Base-by-base conservation (phyloP, 1,284 basidiomycete species). In the Cryptococcus floricola region DNA sequence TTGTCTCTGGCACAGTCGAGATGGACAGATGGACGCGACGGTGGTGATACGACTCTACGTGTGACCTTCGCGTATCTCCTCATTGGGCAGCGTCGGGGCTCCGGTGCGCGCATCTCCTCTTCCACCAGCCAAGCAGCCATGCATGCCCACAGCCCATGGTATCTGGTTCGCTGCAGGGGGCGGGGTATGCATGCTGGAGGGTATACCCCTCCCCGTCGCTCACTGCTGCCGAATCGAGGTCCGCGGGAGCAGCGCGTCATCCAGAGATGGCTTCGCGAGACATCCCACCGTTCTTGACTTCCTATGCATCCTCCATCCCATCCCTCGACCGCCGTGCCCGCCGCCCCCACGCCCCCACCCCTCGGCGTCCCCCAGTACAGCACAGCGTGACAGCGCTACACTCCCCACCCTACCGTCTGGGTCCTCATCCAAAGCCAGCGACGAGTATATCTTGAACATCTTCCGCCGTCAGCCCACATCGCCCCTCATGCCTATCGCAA, bases 401-500 rank as follows among this genome's bases (percentile, higher is more conserved):
- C 18, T 44, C 42, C 12, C 42, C 14, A 44, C 18, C 42, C 42
- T 18, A 25, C 48, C 48, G 48, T 31, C 18, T 16, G 44, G 44
- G 44, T 49, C 48, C 19, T 25, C 9, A 23, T 27, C 9, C 23
- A 18, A 48, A 12, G 28, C 18, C 14, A 12, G 23, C 23, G 23
- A 23, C 23, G 23, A 23, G 23, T 18, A 46, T 28, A n/a, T 28
- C 46, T 9, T 13, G n/a, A 28, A 49, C 16, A 8, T 31, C 34
- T 12, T 18, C 48, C 19, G n/a, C 38, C n/a, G 4, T 38, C 27
- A 38, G 6, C 47, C 34, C 27, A n/a, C 10, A 34, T 10, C 31
- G 10, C 48, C 19, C 31, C n/a, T 31, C n/a, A 80, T 79, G 79
- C 65, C 67, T 6, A 49, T 80, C 58, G 43, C 72, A 45, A 70